phyloP scores from a whole-genome alignment of 805 yeast species.

The Vanderwaltozyma tropicalis region DNA sequence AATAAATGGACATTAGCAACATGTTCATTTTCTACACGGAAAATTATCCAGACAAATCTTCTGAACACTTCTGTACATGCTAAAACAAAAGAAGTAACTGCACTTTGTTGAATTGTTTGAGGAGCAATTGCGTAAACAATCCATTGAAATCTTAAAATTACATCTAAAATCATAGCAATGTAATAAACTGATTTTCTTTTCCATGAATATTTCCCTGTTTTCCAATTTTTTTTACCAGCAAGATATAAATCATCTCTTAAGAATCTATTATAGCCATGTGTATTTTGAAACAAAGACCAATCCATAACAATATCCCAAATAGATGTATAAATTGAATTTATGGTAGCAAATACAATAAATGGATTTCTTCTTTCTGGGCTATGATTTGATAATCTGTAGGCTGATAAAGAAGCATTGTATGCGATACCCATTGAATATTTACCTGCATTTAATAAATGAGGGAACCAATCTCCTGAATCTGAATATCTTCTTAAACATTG shows the following conservation, averaged over 20 bases:
- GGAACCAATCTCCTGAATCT: conserved; percentile 93
- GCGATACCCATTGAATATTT: conserved; percentile 62
- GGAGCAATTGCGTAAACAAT: conserved; percentile 75
- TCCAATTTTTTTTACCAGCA: conserved; percentile 33
- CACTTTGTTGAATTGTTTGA: conserved; percentile 73
- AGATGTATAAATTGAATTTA: conserved; percentile 61
- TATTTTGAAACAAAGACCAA: conserved; percentile 71
- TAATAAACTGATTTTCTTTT: conserved; percentile 46
- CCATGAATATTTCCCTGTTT: conserved; percentile 22
- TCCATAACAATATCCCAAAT: conserved; percentile 94
- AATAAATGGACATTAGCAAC: conserved; percentile 77
- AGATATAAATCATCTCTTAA: conserved; percentile 66
- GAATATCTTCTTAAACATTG: conserved; percentile 87
- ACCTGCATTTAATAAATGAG: conserved; percentile 81
- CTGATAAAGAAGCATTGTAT: conserved; percentile 64
- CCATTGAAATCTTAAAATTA: conserved; percentile 82
- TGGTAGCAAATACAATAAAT: conserved; percentile 61
- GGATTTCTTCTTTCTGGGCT: conserved; percentile 34
- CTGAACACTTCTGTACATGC: conserved; percentile 76
- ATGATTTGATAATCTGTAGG: conserved; percentile 46
- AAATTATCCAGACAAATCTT: conserved; percentile 80
- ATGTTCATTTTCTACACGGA: conserved; percentile 95
- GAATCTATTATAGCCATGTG: conserved; percentile 38
- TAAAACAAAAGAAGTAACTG: conserved; percentile 70
- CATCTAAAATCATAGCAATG: conserved; percentile 61